Conservation (phyloP, 2,329 filamentous ascomycete species). For the Aspergillus brunneoviolaceus region DNA sequence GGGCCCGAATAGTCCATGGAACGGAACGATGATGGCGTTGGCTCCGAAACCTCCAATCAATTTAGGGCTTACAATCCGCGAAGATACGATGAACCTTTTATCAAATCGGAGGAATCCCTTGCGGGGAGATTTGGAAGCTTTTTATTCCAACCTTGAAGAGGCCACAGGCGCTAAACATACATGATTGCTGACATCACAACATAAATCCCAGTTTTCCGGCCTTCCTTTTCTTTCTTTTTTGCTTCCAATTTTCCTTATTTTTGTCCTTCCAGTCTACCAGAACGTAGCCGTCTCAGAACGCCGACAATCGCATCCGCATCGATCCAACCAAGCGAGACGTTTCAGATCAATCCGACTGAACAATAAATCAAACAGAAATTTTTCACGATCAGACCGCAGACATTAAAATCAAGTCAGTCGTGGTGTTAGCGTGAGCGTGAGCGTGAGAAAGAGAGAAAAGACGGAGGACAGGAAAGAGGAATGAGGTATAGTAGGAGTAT, state of each 20-base stretch:
- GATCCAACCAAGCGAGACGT: not conserved
- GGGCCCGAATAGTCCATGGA: not conserved
- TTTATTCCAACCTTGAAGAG: not conserved
- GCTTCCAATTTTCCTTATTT: constrained; percentile 3
- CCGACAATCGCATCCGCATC: constrained; percentile 1
- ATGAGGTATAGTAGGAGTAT: constrained; percentile 10
- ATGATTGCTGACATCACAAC: constrained; percentile 16
- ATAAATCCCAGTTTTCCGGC: constrained; percentile 10
- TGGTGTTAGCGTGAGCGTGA: constrained; percentile 1
- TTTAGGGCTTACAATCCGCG: not conserved
- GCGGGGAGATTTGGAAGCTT: constrained; percentile 5
- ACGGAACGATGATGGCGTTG: not conserved
- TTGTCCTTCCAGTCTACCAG: not conserved
- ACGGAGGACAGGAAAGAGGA: not conserved
- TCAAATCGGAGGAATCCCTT: constrained; percentile 2
- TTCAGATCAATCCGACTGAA: not conserved
- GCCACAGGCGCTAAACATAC: constrained; percentile 18
- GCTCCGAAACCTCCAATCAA: not conserved
- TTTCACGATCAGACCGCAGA: constrained; percentile 20
- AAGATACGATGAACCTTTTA: not conserved
- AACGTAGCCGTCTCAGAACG: not conserved
- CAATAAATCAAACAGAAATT: constrained; percentile 14
- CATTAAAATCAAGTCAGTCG: constrained; percentile 16
- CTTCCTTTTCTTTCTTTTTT: constrained; percentile 3
- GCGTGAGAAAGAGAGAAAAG: not conserved